phyloP scores from a whole-genome alignment of 352 stramenopile genomes.

The Phytophthora aleatoria region DNA sequence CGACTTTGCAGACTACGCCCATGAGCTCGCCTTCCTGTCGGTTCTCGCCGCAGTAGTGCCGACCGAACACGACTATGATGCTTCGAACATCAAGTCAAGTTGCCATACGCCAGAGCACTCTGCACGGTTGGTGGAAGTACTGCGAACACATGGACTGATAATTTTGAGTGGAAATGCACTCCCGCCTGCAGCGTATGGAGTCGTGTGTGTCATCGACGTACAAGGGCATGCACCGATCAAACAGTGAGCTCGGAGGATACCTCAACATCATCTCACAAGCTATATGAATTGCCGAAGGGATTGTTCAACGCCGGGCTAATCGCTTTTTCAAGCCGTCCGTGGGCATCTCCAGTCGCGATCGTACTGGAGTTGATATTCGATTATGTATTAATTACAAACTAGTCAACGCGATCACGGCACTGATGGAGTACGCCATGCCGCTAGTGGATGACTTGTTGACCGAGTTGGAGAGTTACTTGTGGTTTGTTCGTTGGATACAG shows the following conservation, averaged over 20 bases:
- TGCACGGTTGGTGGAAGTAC: background rate
- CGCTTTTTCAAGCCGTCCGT: background rate
- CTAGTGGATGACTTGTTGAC: slow-evolving; percentile 1
- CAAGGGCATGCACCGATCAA: background rate
- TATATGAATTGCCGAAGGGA: background rate
- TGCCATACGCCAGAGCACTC: background rate
- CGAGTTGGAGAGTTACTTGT: background rate
- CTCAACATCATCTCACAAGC: background rate
- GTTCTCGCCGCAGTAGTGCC: background rate
- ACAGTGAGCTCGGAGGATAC: background rate
- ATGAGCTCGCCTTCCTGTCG: background rate
- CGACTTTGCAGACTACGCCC: background rate
- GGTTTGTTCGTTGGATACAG: slow-evolving; percentile 1
- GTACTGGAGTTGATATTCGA: background rate
- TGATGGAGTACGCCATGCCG: slow-evolving; percentile 2
- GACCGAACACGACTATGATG: background rate
- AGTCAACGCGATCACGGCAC: background rate
- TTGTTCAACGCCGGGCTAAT: background rate
- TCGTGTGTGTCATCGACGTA: background rate
- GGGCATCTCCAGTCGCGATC: background rate
- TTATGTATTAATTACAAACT: slow-evolving; percentile 1
- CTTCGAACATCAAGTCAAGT: background rate
- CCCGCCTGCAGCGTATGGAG: background rate
- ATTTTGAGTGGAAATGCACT: background rate
- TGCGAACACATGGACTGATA: background rate